phyloP scores from a whole-genome alignment of 148 eudicot species.

The Vaccinium darrowii region DNA sequence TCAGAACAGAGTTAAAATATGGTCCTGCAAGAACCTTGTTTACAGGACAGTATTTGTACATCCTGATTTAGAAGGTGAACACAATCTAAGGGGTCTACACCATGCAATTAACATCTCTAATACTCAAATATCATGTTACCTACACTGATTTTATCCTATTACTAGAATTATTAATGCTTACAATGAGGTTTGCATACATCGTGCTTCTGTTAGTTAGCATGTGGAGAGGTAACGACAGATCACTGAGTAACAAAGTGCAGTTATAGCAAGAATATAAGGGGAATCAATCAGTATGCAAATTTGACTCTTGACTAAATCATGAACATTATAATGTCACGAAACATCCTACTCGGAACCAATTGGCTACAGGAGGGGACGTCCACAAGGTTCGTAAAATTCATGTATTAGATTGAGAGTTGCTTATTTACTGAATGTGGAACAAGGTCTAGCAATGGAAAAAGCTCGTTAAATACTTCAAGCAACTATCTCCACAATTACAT shows the following conservation, averaged over 20 bases:
- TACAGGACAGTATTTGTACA: not conserved
- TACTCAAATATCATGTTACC: not conserved
- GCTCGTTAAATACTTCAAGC: not conserved
- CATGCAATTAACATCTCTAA: not conserved
- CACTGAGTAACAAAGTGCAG: not conserved
- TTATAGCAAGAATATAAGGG: not conserved
- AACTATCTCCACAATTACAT: not conserved
- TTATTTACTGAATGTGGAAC: not conserved
- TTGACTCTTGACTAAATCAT: not conserved
- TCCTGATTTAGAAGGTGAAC: not conserved
- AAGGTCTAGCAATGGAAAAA: not conserved
- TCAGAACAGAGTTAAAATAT: not conserved
- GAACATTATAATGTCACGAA: not conserved
- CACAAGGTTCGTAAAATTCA: not conserved
- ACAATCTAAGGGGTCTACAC: not conserved
- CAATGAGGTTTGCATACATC: not conserved
- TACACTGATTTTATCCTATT: not conserved
- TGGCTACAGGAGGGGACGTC: not conserved
- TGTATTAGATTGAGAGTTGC: not conserved
- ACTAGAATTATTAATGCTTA: not conserved
- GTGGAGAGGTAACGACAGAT: not conserved
- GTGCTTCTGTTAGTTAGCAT: not conserved
- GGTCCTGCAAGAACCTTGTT: not conserved
- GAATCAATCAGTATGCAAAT: not conserved
- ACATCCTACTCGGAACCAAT: not conserved